Evolutionary conservation across 139 green algal species (phyloP).

Genomic region (Chlamydomonas sphaeroides): DNA sequence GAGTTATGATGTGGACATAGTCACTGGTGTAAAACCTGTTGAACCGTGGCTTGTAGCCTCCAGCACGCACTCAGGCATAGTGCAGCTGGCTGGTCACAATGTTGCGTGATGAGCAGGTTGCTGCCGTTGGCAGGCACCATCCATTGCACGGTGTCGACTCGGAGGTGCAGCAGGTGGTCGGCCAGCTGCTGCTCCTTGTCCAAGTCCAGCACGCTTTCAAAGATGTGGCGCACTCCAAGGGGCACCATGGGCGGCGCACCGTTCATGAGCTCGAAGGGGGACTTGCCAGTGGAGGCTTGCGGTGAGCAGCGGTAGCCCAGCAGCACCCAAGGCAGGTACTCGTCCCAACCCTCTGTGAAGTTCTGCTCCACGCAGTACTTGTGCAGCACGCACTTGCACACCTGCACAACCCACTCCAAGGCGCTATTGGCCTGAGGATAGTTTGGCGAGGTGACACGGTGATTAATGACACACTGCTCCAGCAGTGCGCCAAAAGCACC

Average conservation of each 20-base stretch:
- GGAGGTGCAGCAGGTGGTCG: no score
- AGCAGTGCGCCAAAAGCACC: slow-evolving; percentile 45
- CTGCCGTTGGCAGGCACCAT: no score
- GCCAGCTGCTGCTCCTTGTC: no score
- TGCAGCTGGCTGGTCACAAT: slow-evolving; percentile 27
- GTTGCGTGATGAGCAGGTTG: slow-evolving; percentile 45
- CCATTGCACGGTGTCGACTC: no score
- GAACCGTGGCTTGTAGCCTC: slow-evolving; percentile 2
- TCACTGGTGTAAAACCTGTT: background rate
- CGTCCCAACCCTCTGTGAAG: slow-evolving; percentile 2
- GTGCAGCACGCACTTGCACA: slow-evolving; percentile 36
- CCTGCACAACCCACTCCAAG: slow-evolving; percentile 39
- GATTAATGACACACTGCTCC: slow-evolving; percentile 29
- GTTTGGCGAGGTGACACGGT: slow-evolving; percentile 30
- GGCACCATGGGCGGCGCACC: no score
- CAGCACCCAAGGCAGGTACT: slow-evolving; percentile 30
- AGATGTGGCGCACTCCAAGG: no score
- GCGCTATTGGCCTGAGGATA: slow-evolving; percentile 48
- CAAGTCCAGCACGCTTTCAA: no score
- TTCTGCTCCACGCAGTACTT: slow-evolving; percentile 20
- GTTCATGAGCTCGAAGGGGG: no score
- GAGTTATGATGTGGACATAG: slow-evolving; percentile 21
- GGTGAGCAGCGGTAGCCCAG: slow-evolving; percentile 46
- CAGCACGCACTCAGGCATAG: slow-evolving; percentile 12
- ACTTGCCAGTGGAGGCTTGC: no score